Base-by-base conservation (phyloP, 148 eudicot genomes). In the Polygonum maritimum region DNA sequence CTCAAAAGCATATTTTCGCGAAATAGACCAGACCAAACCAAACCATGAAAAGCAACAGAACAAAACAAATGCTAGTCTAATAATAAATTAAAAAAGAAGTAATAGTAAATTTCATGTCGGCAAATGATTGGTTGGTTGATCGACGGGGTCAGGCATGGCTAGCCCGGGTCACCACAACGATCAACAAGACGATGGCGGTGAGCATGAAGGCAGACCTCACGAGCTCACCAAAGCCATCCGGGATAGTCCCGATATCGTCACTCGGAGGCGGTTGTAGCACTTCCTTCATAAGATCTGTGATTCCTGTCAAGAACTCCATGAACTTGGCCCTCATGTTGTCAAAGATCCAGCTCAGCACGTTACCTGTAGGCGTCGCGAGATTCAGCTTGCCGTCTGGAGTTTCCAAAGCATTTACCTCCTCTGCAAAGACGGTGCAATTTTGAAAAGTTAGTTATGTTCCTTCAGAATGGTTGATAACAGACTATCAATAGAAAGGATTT, bases 91-190 rank as follows among this genome's bases (percentile, higher is more conserved):
- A 7, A 45, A n/a, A 14, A 72, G n/a, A 15, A 44, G 6, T 3
- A 48, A 45, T 8, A 10, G 7, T 11, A 72, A 10, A 26, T 38
- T 71, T 72, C 54, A 72, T 72, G 75, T 72, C 75, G 75, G 44
- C 75, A 2, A 45, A 72, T 72, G 75, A 72, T 71, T 71, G 48
- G 14, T 71, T 71, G 44, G 71, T 35, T 36, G 19, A 36, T 65
- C 71, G 71, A 65, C 5, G 48, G 48, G 73, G 63, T 76, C 78
- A 83, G 1, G 74, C 73, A 26, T 77, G 76, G 41, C 76, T 48
- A 13, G 80, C 83, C 14, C 89, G 83, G 38, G 84, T 86, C 35
- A 83, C 83, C 5, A 88, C 77, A 71, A 86, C 91, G 26, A 89
- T 82, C 82, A 88, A 47, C 55, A 86, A 78, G 63, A 86, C 80